Conservation (phyloP, 2,329 filamentous ascomycete genomes). For the Aureobasidium sp. region DNA sequence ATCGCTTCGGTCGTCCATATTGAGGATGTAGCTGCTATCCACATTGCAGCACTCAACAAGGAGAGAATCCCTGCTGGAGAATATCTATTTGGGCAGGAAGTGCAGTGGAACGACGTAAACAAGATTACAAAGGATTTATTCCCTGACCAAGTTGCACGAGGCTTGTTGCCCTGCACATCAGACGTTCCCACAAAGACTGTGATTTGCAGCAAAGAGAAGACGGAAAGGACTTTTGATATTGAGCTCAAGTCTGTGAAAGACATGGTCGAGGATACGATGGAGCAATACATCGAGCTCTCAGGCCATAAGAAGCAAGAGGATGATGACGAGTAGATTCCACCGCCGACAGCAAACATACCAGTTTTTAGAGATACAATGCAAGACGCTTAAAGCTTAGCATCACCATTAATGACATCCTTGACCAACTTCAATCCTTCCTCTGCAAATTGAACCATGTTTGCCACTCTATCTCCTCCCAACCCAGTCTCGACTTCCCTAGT, state of each 20-base stretch:
- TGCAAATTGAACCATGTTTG: conserved; percentile 59
- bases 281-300: conserved; percentile 20
- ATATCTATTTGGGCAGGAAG: conserved; percentile 7
- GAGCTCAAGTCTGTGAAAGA: conserved; percentile 18
- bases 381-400: conserved; percentile 27
- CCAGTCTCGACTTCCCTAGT: conserved; percentile 52
- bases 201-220: conserved; percentile 18
- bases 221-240: conserved; percentile 20
- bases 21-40: conserved; percentile 28
- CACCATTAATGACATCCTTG: conserved; percentile 48
- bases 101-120: conserved; percentile 20
- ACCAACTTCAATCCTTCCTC: conserved; percentile 50
- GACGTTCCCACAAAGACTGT: conserved; percentile 17
- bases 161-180: conserved; percentile 13
- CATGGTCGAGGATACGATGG: conserved; percentile 18
- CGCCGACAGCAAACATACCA: not conserved
- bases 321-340: not conserved
- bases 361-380: not conserved
- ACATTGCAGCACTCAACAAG: conserved; percentile 25
- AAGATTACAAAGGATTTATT: conserved; percentile 18
- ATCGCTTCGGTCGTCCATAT: conserved; percentile 20
- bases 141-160: conserved; percentile 17
- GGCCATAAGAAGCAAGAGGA: not conserved
- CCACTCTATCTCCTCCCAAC: conserved; percentile 46
- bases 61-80: conserved; percentile 5